phyloP scores from a whole-genome alignment of 2,329 filamentous ascomycete species.

The Fusarium siculi region DNA sequence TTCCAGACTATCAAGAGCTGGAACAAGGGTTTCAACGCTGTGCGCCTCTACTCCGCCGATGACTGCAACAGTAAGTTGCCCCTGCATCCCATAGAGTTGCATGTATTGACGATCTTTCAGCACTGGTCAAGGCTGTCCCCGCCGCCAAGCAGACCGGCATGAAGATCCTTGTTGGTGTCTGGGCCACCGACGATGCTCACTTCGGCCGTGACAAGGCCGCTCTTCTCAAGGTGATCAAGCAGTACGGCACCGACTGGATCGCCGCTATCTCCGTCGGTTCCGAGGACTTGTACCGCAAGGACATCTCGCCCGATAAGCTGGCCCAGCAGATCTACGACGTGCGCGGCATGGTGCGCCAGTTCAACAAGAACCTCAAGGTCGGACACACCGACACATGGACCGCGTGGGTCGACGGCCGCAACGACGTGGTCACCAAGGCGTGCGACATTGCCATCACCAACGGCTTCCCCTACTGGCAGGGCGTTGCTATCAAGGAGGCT shows the following conservation, averaged over 20 bases:
- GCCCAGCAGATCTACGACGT: constrained; percentile 42
- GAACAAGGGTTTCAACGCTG: constrained; percentile 42
- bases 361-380: constrained; percentile 39
- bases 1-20: constrained; percentile 42
- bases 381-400: constrained; percentile 43
- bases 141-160: constrained; percentile 41
- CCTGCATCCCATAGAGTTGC: background rate
- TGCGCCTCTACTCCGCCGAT: constrained; percentile 34
- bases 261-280: constrained; percentile 40
- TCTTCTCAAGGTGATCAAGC: constrained; percentile 40
- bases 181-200: constrained; percentile 39
- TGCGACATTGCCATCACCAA: constrained; percentile 40
- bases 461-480: constrained; percentile 42
- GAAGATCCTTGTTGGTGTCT: constrained; percentile 40
- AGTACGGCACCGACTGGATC: constrained; percentile 40
- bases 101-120: background rate
- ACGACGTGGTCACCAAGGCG: constrained; percentile 40
- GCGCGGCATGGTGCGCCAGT: constrained; percentile 40
- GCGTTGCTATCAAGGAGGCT: constrained; percentile 38
- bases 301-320: constrained; percentile 38
- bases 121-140: constrained; percentile 38
- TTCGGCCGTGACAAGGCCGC: constrained; percentile 40
- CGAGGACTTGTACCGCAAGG: constrained; percentile 41
- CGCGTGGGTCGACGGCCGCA: constrained; percentile 40
- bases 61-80: constrained; percentile 38